Evolutionary conservation across 2,329 filamentous ascomycete species (phyloP).

Genomic region (Dactylellina leptospora): DNA sequence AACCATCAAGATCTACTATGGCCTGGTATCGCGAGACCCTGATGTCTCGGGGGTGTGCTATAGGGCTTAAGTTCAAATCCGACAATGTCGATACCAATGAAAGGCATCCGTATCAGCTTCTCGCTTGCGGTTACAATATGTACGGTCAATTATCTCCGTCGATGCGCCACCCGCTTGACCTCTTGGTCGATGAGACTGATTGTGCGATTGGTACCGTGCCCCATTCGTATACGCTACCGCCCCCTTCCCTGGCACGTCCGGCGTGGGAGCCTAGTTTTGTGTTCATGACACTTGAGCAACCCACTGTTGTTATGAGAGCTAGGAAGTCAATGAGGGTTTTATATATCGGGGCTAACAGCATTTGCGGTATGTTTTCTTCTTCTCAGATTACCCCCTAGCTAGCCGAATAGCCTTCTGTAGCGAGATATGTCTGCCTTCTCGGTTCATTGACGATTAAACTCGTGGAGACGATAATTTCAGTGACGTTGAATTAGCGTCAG

Average conservation of each 20-base stretch:
- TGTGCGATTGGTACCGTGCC: neutral
- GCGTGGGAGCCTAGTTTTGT: conserved; percentile 36
- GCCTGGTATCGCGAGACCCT: too few species aligned
- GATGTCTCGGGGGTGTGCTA: too few species aligned
- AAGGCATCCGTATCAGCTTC: conserved; percentile 1
- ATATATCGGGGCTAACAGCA: conserved; percentile 31
- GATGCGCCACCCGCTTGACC: too few species aligned
- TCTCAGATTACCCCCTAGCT: neutral
- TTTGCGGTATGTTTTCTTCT: conserved; percentile 33
- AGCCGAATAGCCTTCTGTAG: neutral
- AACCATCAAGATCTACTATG: neutral
- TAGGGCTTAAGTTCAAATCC: too few species aligned
- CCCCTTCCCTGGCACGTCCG: conserved; percentile 7
- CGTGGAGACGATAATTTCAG: conserved; percentile 3
- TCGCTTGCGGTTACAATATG: conserved; percentile 32
- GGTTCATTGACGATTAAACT: neutral
- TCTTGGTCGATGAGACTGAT: neutral
- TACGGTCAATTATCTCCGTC: conserved; percentile 42
- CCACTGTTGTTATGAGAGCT: conserved; percentile 30
- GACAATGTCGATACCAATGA: neutral
- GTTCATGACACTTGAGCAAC: conserved; percentile 35
- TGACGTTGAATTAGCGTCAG: neutral
- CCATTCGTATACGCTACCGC: too few species aligned
- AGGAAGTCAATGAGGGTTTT: conserved; percentile 28
- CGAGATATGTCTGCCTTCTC: neutral